Evolutionary conservation across 2,329 filamentous ascomycete genomes (phyloP), one percentile per base, ranked within the genome.

Genomic region (Trichoderma sp.): DNA sequence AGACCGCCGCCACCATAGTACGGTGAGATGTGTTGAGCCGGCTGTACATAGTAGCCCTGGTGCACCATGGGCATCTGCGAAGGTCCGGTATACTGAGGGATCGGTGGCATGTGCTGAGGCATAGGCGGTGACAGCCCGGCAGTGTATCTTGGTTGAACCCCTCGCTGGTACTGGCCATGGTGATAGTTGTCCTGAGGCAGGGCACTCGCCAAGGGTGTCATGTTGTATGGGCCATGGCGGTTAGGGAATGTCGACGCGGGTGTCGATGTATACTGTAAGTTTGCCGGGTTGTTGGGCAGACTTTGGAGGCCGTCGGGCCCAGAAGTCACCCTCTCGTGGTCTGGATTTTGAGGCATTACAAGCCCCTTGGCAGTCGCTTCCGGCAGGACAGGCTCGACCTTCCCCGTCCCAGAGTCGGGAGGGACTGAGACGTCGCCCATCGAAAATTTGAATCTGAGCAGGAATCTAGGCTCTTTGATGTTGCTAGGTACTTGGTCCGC

Each of bases 31-130:
- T 86, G 83, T 38, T 85, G 85, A 60, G 86, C 84, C 67, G 87
- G 87, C 9, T 85, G 83, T 71, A 87, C 77, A 76, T 89, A 90
- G 77, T 87, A 90, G 29, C 84, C 84, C 65, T 87, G 87, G 21
- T 80, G 82, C 27, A 82, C 76, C 75, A 87, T 80, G 18, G 83
- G 80, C 78, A 88, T 83, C 29, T 81, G 77, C 9, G 80, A 78
- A 75, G 85, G 85, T 1, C 81, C 81, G 14, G 82, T 80, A 75
- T 84, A 89, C 56, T 85, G 86, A 21, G 83, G 76, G 79, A 87
- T 84, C 53, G 82, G 84, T n/a, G 81, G 77, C 77, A 83, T 81
- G 38, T 84, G 83, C 31, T 81, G 83, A 73, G 86, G 82, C 79
- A 86, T 82, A 12, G 81, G 80, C n/a, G 84, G 81, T 24, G 85